Evolutionary conservation across 192 early-diverging fungal genomes (phyloP), one percentile per base, ranked within the genome.

Genomic region (Rhizophagus sp.): DNA sequence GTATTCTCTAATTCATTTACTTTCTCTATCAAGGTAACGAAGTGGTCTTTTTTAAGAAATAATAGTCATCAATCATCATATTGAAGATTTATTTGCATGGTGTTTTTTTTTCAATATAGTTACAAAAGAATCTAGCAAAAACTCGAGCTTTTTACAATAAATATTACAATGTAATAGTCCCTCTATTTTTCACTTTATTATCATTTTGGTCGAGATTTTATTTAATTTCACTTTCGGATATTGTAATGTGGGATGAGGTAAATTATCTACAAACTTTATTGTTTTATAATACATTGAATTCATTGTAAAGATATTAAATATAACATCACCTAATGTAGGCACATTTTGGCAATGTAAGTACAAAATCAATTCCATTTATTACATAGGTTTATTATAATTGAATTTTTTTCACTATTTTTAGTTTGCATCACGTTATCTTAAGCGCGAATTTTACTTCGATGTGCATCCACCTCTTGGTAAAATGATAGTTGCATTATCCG

Each of bases 381-480:
- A 41, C 39, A 41, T 41, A 41, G 6, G 39, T 25, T 17, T 67
- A 22, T 25, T 62, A 49, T 47, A 36, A 39, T 49, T 27, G 19
- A 30, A 25, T 69, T 30, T 65, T 17, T 6, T 78, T 76, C 36
- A 3, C 5, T 39, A 27, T 25, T 65, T 84, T 82, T 44, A 98
- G 90, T 99, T 99, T 87, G 98, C 93, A 22, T 95, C 93, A 11
- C 87, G 96, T 82, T 99, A 99, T 85, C 82, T 99, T 61, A 97
- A 97, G 74, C 84, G 89, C 30, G 94, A 94, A 62, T 99, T 98
- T 79, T 99, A 98, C 81, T 96, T 96, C 82, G 98, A 99, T 85
- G 97, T 99, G 1, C 98, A 99, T 81, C 98, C 98, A 39, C 97
- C 98, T 6, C 85, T 98, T 75, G 97, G 97, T 62, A 99, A 99